Evolutionary conservation across 2,329 filamentous ascomycete genomes (phyloP).

Genomic region (Rhinocladiella similis): DNA sequence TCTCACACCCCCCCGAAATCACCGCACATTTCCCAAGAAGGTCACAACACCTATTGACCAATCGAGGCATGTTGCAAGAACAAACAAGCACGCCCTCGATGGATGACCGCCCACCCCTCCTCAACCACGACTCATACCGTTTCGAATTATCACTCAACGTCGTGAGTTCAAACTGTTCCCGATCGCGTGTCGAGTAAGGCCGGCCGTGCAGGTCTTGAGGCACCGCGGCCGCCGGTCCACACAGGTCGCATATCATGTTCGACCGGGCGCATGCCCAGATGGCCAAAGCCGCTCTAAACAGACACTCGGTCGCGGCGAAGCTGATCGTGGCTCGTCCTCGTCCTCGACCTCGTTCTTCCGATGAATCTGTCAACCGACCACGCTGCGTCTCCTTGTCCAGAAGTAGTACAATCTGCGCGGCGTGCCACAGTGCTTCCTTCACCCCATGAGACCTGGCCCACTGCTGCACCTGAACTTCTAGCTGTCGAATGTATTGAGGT

Average conservation of each 20-base stretch:
- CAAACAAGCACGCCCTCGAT: neutral
- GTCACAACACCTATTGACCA: neutral
- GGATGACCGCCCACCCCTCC: neutral
- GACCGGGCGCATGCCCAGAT: neutral
- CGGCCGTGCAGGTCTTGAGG: neutral
- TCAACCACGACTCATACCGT: neutral
- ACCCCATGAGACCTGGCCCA: neutral
- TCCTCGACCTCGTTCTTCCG: too few species aligned
- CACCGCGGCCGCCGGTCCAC: neutral
- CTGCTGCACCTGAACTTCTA: neutral
- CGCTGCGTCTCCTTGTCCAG: neutral
- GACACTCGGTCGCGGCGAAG: neutral
- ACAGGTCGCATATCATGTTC: neutral
- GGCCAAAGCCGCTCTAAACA: neutral
- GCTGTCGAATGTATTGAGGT: neutral
- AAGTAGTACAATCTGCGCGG: neutral
- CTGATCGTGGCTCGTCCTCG: neutral
- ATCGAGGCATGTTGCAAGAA: neutral
- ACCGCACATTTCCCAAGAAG: too few species aligned
- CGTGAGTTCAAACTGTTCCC: neutral
- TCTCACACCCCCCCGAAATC: too few species aligned
- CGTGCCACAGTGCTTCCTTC: constrained; percentile 1
- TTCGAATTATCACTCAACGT: neutral
- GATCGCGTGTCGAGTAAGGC: neutral
- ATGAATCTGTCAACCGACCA: neutral